Evolutionary conservation across 345 rosid species (phyloP), one percentile per base, ranked within the genome.

Genomic region (Adansonia digitata): DNA sequence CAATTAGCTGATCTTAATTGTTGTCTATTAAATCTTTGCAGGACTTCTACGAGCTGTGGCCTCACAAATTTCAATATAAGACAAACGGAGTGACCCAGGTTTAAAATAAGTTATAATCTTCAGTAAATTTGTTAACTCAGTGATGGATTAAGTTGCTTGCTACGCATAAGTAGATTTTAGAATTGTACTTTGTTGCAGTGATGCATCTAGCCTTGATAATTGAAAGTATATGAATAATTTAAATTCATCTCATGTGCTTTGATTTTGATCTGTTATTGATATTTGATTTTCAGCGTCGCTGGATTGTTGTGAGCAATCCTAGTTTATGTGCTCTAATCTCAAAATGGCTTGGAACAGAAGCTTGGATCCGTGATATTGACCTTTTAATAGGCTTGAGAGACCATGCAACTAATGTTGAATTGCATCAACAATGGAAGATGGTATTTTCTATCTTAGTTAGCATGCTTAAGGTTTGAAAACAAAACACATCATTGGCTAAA

Each of bases 301-400:
- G 88, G 88, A 81, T 85, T 72, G 88, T 85, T 29, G 88, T 85
- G 69, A 82, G 86, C 84, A 85, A 83, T 75, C 88, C 88, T 49
- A 74, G 83, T 77, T 82, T 85, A 71, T 82, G 81, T 79, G 75
- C 78, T 51, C 83, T 85, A 74, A 82, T 85, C 73, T 76, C 88
- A 57, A 85, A 85, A 73, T 85, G 88, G 88, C 86, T 85, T 56
- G 86, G 84, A 57, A 85, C 88, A 49, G 88, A 85, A 79, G 83
- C 84, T 77, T 85, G 88, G 88, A 81, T 85, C 39, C 86, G 80
- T 56, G 80, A 85, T 56, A 20, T 81, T 81, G 86, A 81, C 78
- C 79, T 82, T 40, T 77, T 85, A 77, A 74, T 79, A 18, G 88
- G 84, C 71, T 76, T 85, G 83, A 81, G 74, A 79, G 88, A 83